A percentile compares a stretch with the other conserved stretches of the same genome.
Evolutionary conservation across 140 eudicot genomes (phyloP).

Genomic region (Anethum foeniculum): DNA sequence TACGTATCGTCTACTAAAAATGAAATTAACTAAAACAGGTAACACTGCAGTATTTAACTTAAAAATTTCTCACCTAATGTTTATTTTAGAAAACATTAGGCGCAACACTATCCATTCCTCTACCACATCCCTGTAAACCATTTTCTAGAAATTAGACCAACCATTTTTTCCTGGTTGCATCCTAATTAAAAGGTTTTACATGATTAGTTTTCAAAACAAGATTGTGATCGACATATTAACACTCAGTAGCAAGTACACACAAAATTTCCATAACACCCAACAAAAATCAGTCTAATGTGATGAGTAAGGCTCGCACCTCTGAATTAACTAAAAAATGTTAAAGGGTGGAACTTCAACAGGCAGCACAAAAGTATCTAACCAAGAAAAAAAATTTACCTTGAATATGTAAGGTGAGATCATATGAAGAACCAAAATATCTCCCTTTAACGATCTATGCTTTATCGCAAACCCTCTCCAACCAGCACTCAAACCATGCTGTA

Average conservation of each 20-base stretch:
- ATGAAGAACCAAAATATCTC: constrained; percentile 62
- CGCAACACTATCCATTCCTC: background rate
- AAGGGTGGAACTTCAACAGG: background rate
- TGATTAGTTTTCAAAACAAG: background rate
- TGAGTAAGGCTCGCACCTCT: background rate
- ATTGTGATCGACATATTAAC: too few species aligned
- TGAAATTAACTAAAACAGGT: background rate
- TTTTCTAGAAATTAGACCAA: background rate
- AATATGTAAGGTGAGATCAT: too few species aligned
- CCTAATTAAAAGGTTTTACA: background rate
- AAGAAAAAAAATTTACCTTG: too few species aligned
- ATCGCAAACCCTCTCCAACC: constrained; percentile 82
- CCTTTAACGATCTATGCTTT: constrained; percentile 51
- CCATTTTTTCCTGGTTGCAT: background rate
- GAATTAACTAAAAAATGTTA: background rate
- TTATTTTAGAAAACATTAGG: background rate
- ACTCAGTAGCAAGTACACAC: background rate
- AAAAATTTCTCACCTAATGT: background rate
- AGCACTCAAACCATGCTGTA: constrained; percentile 72
- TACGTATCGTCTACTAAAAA: background rate
- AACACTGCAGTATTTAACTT: background rate
- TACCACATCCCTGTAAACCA: background rate
- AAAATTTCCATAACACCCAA: background rate
- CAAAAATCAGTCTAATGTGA: background rate
- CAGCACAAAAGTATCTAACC: background rate